These are phyloP conservation scores for Ophiostoma piceae DNA, from an alignment of 2,329 filamentous ascomycete species.

Conservation along the genomic window DNA sequence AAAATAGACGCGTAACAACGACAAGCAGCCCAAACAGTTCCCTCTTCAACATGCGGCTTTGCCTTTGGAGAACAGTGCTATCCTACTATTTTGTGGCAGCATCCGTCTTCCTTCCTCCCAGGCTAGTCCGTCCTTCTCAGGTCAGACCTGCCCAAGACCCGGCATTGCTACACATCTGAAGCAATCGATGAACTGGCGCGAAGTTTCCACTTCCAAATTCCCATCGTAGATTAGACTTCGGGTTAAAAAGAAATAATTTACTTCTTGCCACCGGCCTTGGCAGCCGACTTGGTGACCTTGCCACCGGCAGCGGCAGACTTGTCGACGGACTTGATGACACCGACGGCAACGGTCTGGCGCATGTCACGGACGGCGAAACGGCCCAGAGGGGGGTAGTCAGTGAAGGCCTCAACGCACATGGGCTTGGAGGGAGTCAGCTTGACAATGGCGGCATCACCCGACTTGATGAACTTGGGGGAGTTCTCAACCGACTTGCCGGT, in stretches of 20 bases:
- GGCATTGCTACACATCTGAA: background rate
- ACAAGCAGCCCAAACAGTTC: background rate
- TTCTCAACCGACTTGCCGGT: constrained; percentile 95
- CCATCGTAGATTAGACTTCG: background rate
- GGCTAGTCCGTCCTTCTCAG: constrained; percentile 3
- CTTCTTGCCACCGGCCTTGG: constrained; percentile 68
- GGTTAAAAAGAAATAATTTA: constrained; percentile 40
- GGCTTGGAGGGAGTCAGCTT: constrained; percentile 99
- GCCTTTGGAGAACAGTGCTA: background rate
- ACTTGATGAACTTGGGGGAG: constrained; percentile 99
- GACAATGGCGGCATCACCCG: constrained; percentile 99
- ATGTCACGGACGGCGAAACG: constrained; percentile 99
- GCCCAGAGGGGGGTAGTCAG: constrained; percentile 97
- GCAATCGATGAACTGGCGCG: background rate
- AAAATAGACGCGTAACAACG: background rate
- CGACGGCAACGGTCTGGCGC: constrained; percentile 83
- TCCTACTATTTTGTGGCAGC: background rate
- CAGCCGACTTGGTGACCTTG: constrained; percentile 68
- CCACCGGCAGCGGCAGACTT: constrained; percentile 54
- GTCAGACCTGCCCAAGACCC: background rate
- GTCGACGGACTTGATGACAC: constrained; percentile 87
- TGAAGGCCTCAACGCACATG: constrained; percentile 99
- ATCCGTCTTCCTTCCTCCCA: background rate
- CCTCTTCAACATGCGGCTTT: constrained; percentile 4
- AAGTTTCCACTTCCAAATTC: background rate